A percentile compares a stretch with the other conserved stretches of the same genome.
Evolutionary conservation across 371 early-diverging fungal species (phyloP).

Genomic region (Chytridiales sp.): DNA sequence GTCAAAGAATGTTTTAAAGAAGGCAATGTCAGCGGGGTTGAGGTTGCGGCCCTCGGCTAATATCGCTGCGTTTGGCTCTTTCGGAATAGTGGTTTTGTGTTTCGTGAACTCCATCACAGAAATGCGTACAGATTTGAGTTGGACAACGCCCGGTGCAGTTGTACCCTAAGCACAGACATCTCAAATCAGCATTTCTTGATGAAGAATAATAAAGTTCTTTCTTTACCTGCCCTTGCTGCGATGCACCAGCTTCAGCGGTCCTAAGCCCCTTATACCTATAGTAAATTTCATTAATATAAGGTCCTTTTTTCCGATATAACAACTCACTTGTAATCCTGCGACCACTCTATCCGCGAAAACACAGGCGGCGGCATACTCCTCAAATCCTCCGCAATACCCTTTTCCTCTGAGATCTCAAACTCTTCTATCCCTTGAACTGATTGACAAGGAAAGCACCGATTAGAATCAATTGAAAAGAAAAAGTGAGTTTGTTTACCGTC

Average conservation of each 20-base stretch:
- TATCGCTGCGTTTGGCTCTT: constrained; percentile 27
- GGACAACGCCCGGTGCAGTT: no score
- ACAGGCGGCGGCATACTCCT: constrained; percentile 56
- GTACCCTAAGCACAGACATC: no score
- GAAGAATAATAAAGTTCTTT: not conserved
- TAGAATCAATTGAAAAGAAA: constrained; percentile 2
- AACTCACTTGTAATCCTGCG: constrained; percentile 51
- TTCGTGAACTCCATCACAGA: no score
- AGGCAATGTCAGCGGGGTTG: constrained; percentile 5
- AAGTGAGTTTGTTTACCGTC: constrained; percentile 38
- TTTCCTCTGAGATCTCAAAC: constrained; percentile 38
- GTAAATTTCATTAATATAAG: no score
- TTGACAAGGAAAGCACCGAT: not conserved
- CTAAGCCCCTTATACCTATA: no score
- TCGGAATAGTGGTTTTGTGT: constrained; percentile 20
- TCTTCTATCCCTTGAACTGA: constrained; percentile 42
- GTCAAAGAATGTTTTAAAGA: constrained; percentile 43
- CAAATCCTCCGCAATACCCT: constrained; percentile 31
- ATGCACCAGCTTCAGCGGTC: no score
- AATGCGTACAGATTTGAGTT: no score
- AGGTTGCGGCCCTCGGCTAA: constrained; percentile 12
- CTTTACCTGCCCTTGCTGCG: not conserved
- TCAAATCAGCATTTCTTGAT: no score
- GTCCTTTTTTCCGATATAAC: not conserved
- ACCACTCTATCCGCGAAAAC: constrained; percentile 54